Percentiles rank a stretch among this genome's conserved stretches.
Evolutionary conservation across 2,329 filamentous ascomycete genomes (phyloP).

Genomic region (Colletotrichum noveboracense): DNA sequence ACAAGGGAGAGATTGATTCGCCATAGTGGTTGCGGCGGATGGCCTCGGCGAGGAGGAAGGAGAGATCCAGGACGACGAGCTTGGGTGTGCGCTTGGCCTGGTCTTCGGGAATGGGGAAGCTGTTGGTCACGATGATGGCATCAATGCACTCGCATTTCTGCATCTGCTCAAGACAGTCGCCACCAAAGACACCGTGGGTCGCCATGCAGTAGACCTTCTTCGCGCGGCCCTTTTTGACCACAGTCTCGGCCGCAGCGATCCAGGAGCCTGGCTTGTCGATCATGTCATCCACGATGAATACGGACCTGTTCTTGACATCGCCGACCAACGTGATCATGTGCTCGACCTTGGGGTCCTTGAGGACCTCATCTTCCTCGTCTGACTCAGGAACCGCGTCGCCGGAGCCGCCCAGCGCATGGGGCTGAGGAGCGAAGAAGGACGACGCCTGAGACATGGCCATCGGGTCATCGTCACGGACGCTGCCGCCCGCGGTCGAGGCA

Average conservation of each 20-base stretch:
- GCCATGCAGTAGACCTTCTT: slow-evolving; percentile 98
- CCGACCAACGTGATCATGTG: slow-evolving; percentile 98
- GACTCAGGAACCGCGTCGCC: slow-evolving; percentile 82
- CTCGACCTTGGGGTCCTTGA: slow-evolving; percentile 81
- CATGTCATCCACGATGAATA: slow-evolving; percentile 98
- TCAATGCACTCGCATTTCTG: slow-evolving; percentile 94
- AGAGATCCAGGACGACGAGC: slow-evolving; percentile 87
- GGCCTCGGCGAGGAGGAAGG: slow-evolving; percentile 85
- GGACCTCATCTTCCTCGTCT: slow-evolving; percentile 92
- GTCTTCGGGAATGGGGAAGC: slow-evolving; percentile 86
- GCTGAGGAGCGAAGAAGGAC: slow-evolving; percentile 75
- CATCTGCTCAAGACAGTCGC: slow-evolving; percentile 87
- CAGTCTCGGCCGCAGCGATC: slow-evolving; percentile 96
- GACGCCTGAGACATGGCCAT: slow-evolving; percentile 85
- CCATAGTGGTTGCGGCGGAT: slow-evolving; percentile 97
- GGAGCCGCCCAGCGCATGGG: slow-evolving; percentile 79
- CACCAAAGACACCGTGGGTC: slow-evolving; percentile 93
- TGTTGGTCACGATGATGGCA: slow-evolving; percentile 94
- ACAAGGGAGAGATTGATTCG: slow-evolving; percentile 76
- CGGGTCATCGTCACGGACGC: slow-evolving; percentile 73
- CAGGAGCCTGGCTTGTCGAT: slow-evolving; percentile 97
- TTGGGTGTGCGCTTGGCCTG: slow-evolving; percentile 77
- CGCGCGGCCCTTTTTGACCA: slow-evolving; percentile 89
- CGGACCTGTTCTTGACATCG: slow-evolving; percentile 85
- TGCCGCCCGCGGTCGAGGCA: slow-evolving; percentile 71